A percentile compares a stretch with the other conserved stretches of the same genome.
Conservation (phyloP, 805 yeast species). For the Nakazawaea siamensis region DNA sequence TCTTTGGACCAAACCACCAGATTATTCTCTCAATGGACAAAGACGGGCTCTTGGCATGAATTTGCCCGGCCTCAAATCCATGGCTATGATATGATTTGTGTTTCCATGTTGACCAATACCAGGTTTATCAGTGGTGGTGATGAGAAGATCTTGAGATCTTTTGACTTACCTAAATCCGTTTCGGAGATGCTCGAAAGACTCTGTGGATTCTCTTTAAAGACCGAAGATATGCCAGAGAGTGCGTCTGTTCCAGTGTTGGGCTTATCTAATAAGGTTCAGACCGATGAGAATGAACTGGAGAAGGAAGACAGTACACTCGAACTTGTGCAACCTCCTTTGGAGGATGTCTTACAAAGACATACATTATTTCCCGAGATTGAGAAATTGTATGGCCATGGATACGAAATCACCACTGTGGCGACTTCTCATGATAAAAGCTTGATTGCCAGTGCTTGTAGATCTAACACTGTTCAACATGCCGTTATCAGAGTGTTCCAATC, state of each 20-base stretch:
- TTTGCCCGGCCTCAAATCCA: conserved; percentile 97
- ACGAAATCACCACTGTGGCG: conserved; percentile 78
- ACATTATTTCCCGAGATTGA: conserved; percentile 95
- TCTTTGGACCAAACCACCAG: conserved; percentile 94
- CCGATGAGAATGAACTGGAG: conserved; percentile 27
- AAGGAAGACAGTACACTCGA: conserved; percentile 17
- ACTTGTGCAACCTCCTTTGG: conserved; percentile 64
- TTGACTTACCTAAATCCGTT: conserved; percentile 80
- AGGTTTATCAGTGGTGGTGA: conserved; percentile 91
- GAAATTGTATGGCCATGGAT: conserved; percentile 95
- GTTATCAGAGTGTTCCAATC: conserved; percentile 71
- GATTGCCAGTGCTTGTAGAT: conserved; percentile 87
- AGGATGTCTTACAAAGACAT: conserved; percentile 84
- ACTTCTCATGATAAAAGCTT: conserved; percentile 52
- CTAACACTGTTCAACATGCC: conserved; percentile 80
- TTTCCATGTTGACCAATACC: conserved; percentile 49
- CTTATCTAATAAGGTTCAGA: conserved; percentile 80
- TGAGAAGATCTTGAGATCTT: conserved; percentile 84
- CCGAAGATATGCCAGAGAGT: conserved; percentile 55
- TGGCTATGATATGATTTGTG: conserved; percentile 92
- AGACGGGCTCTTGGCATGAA: conserved; percentile 65
- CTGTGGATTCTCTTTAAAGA: conserved; percentile 32
- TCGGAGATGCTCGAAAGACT: conserved; percentile 50
- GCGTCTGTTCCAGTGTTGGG: conserved; percentile 93
- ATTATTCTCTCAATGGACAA: conserved; percentile 58